phyloP scores from a whole-genome alignment of 2,329 filamentous ascomycete genomes.

The Ampelomyces quisqualis region DNA sequence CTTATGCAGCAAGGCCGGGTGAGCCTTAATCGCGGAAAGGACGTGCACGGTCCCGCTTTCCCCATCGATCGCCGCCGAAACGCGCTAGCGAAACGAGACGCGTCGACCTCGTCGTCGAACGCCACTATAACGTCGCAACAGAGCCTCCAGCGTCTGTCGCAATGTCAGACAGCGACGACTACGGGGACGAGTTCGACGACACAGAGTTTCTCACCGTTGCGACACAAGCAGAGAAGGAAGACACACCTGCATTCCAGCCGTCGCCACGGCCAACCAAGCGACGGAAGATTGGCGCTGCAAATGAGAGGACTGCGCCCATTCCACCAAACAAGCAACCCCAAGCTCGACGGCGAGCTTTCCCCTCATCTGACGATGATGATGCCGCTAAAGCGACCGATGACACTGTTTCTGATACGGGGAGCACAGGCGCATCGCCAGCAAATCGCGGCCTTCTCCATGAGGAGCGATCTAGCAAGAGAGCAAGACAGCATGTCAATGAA shows the following conservation, averaged over 20 bases:
- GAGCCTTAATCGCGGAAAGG: slow-evolving; percentile 18
- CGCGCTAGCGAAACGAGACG: slow-evolving; percentile 28
- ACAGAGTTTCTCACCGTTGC: slow-evolving; percentile 65
- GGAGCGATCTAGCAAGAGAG: slow-evolving; percentile 15
- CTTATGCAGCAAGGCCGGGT: slow-evolving; percentile 13
- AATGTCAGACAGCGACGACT: slow-evolving; percentile 54
- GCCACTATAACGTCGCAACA: slow-evolving; percentile 11
- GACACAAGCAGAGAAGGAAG: slow-evolving; percentile 50
- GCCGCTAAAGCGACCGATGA: slow-evolving; percentile 11
- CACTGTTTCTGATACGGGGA: slow-evolving; percentile 9
- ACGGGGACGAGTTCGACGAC: slow-evolving; percentile 64
- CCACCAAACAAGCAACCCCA: slow-evolving; percentile 20
- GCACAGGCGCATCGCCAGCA: slow-evolving; percentile 12
- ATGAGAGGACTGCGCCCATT: slow-evolving; percentile 26
- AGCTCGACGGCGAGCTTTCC: slow-evolving; percentile 23
- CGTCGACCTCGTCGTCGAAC: slow-evolving; percentile 22
- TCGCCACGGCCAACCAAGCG: slow-evolving; percentile 43
- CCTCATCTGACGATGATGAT: slow-evolving; percentile 31
- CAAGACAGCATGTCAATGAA: slow-evolving; percentile 10
- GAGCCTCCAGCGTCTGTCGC: slow-evolving; percentile 14
- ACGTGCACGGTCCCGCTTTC: slow-evolving; percentile 20
- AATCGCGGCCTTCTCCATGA: slow-evolving; percentile 7
- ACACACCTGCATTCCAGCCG: slow-evolving; percentile 33
- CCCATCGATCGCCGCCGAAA: slow-evolving; percentile 22
- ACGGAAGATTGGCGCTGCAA: slow-evolving; percentile 30